Conservation (phyloP, 257 asterid species). For the Fraxinus americana region DNA sequence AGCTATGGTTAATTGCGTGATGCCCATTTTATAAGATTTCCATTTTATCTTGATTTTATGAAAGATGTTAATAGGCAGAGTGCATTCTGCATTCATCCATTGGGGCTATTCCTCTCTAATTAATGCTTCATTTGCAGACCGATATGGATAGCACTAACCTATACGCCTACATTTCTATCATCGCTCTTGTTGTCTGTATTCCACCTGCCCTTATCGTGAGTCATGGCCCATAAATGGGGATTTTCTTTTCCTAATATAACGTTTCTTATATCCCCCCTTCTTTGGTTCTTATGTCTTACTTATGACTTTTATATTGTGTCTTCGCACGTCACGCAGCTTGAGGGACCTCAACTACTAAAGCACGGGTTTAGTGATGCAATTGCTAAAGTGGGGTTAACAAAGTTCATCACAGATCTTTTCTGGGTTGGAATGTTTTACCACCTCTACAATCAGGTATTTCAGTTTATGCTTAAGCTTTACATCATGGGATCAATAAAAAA, state of each 20-base stretch:
- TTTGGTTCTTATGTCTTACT: not conserved
- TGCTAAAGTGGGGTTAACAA: slow-evolving; percentile 81
- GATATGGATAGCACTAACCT: slow-evolving; percentile 96
- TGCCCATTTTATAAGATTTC: slow-evolving; percentile 8
- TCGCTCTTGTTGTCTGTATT: slow-evolving; percentile 77
- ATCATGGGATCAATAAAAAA: not conserved
- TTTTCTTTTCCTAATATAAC: not conserved
- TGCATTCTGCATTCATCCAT: not conserved
- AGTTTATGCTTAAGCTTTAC: not conserved
- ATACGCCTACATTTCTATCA: slow-evolving; percentile 80
- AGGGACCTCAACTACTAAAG: slow-evolving; percentile 81
- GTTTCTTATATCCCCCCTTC: not conserved
- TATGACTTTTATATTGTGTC: not conserved
- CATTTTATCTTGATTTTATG: slow-evolving; percentile 5
- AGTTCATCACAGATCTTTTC: slow-evolving; percentile 85
- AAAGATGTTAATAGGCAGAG: slow-evolving; percentile 4
- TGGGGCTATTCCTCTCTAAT: slow-evolving; percentile 8
- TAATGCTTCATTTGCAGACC: slow-evolving; percentile 56
- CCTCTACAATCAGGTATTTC: slow-evolving; percentile 94
- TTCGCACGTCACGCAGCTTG: slow-evolving; percentile 47
- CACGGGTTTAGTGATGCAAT: slow-evolving; percentile 85
- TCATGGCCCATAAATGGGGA: not conserved
- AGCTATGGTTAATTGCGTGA: slow-evolving; percentile 74
- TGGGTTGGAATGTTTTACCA: slow-evolving; percentile 99
- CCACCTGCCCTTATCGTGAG: slow-evolving; percentile 87